Evolutionary conservation across 2,329 filamentous ascomycete genomes (phyloP), one percentile per base, ranked within the genome.

Genomic region (Fusarium nisikadoi): DNA sequence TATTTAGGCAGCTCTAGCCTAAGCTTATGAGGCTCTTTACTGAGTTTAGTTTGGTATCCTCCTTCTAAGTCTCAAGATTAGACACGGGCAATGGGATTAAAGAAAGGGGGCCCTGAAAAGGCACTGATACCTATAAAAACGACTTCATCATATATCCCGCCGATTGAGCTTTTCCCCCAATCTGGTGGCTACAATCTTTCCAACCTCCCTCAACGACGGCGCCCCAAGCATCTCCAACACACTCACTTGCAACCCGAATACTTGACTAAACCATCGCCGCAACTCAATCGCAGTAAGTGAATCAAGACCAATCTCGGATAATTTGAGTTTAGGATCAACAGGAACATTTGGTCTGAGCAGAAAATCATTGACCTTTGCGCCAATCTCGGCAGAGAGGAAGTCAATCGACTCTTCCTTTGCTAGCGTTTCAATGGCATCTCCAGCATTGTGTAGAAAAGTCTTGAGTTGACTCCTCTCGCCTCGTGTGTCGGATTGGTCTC

Each of bases 181-280:
- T 20, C 47, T 50, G 2, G n/a, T 50, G 2, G 42, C 47, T 10
- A 70, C 67, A 23, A 56, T 60, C 16, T 50, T 25, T 11, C 47
- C 54, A 5, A 73, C 46, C 3, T 65, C 53, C 4, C 17, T 46
- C 8, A 72, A 9, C 9, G 53, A 70, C 2, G 61, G 19, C 2
- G 62, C 54, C 3, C 65, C 65, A 20, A 72, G 43, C 65, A 73
- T 72, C 20, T 73, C 69, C 16, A 73, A 16, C 4, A 73, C 59
- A 17, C 69, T 72, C 1, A 73, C 56, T 3, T 73, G 65, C 14
- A 70, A n/a, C 0, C 43, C 61, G 20, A 71, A 70, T 0, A 53
- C 61, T 14, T 57, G 59, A 9, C 58, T 23, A 29, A 72, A 68
- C 65, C 69, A 73, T 11, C 59, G 35, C 4, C 62, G 46, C 3